Evolutionary conservation across 768 basidiomycete genomes (phyloP).

Genomic region (Postia placenta): DNA sequence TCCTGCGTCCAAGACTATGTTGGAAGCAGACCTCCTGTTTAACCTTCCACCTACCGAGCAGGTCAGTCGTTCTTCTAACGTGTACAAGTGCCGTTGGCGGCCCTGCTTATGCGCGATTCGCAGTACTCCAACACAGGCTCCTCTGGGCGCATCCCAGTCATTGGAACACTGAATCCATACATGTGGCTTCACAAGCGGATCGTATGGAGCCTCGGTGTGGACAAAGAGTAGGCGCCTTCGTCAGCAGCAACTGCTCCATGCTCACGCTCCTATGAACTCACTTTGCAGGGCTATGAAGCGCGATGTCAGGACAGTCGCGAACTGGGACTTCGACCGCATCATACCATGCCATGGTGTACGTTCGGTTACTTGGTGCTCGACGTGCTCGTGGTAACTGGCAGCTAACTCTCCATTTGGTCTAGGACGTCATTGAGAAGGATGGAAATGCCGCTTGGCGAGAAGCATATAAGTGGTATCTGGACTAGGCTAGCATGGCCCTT

Average conservation of each 20-base stretch:
- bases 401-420: neutral
- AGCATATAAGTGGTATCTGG: conserved; percentile 23
- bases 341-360: conserved; percentile 66
- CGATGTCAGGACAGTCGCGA: conserved; percentile 56
- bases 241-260: neutral
- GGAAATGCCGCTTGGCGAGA: conserved; percentile 36
- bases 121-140: conserved; percentile 34
- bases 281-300: conserved; percentile 45
- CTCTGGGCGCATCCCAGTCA: conserved; percentile 19
- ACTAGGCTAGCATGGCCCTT: too few species aligned
- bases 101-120: too few species aligned
- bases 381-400: neutral
- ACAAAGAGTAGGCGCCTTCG: conserved; percentile 19
- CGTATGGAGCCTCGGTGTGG: conserved; percentile 18
- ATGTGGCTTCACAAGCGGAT: conserved; percentile 22
- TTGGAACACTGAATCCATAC: conserved; percentile 18
- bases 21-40: conserved; percentile 79
- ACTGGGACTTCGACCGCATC: conserved; percentile 70
- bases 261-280: neutral
- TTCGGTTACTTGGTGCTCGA: conserved; percentile 4
- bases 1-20: conserved; percentile 57
- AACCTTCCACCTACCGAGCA: conserved; percentile 80
- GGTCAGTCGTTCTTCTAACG: conserved; percentile 25
- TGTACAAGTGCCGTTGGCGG: too few species aligned
- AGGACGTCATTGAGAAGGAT: conserved; percentile 44